Evolutionary conservation across 441 rosid species (phyloP), one percentile per base, ranked within the genome.

Genomic region (Adansonia grandidieri): DNA sequence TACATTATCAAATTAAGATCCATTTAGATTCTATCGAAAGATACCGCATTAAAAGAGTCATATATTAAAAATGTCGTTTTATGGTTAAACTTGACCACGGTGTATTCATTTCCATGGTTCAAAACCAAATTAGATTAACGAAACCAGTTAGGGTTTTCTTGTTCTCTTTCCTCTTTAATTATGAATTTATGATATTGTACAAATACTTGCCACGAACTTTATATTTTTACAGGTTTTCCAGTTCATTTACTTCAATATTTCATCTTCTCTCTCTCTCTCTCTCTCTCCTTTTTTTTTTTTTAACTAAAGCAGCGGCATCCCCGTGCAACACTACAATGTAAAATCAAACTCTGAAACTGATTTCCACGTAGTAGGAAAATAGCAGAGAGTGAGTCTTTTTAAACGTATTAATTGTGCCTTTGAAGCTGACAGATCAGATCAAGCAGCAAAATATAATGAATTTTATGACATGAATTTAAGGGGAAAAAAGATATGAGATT

Each of bases 401-500:
- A 19, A 20, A 32, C 58, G 42, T 22, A 70, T 50, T 70, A 24
- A 70, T 70, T 70, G 60, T 24, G 58, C 14, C 44, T 28, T 22
- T 24, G 74, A 70, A 70, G 3, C 45, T 14, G 60, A 50, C 74
- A 70, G 54, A 10, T 28, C 32, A 28, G 32, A 2, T 70, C 73
- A 28, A 70, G 19, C 47, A 11, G 19, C 22, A 28, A 19, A 3
- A 7, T n/a, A 68, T 37, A 70, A 20, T 69, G 42, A 70, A 50
- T 70, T 70, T 70, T 70, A 70, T 70, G 74, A 70, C 60, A 19
- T 58, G 63, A 58, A 56, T n/a, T 56, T 56, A 17, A 56, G 61
- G 32, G 32, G 32, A 28, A 65, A 15, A 14, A 42, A 44, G 3
- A 17, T 1, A 17, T 66, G 71, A 66, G 20, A 42, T 66, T n/a